Conservation (phyloP, 331 rosid genomes). For the Saraca asoca region DNA sequence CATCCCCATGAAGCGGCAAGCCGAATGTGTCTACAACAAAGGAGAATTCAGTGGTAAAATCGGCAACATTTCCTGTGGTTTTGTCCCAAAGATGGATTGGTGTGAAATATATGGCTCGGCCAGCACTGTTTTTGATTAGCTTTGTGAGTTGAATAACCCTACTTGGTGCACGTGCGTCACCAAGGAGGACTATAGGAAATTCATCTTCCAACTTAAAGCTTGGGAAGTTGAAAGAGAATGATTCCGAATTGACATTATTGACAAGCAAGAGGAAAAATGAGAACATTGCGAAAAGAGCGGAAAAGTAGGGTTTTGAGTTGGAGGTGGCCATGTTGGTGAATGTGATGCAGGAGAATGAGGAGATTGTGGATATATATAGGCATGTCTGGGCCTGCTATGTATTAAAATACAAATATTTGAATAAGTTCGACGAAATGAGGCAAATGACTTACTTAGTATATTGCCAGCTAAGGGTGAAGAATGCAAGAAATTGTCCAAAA, state of each 20-base stretch:
- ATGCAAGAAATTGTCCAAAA: too few species aligned
- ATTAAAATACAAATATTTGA: too few species aligned
- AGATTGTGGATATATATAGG: not conserved
- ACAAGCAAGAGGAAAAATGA: conserved; percentile 4
- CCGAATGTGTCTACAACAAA: conserved; percentile 25
- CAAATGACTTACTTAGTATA: too few species aligned
- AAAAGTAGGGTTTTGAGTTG: not conserved
- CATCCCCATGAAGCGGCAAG: conserved; percentile 24
- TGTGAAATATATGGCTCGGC: conserved; percentile 26
- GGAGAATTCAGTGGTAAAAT: conserved; percentile 42
- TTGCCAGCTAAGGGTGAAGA: too few species aligned
- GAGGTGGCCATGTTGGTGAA: not conserved
- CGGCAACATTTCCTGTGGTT: conserved; percentile 25
- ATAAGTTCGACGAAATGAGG: too few species aligned
- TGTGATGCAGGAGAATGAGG: not conserved
- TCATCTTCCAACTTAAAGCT: not conserved
- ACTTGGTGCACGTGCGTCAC: conserved; percentile 21
- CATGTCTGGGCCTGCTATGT: not conserved
- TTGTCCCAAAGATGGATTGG: conserved; percentile 37
- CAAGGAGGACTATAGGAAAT: not conserved
- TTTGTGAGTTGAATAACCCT: not conserved
- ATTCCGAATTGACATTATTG: conserved; percentile 3
- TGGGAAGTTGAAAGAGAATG: conserved; percentile 41
- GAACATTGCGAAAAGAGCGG: not conserved
- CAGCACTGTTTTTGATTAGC: conserved; percentile 1